Base-by-base conservation (phyloP, 805 yeast species). In the Ogataea henricii region DNA sequence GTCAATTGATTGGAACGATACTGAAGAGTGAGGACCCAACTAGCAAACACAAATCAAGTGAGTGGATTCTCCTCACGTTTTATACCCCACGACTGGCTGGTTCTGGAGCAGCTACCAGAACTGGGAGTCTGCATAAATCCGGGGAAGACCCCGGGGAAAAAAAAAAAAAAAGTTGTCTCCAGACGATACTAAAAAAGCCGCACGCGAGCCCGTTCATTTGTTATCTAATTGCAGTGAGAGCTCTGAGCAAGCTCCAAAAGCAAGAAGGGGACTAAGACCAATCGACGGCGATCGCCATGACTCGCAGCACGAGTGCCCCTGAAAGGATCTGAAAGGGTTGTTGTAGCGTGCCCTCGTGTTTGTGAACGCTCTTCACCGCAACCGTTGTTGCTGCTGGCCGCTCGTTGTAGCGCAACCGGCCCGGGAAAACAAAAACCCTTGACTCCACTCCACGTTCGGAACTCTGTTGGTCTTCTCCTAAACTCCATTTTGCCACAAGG, bases 111-210 rank as follows among this genome's bases (percentile, higher is more conserved):
- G 37, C 23, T 20, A 18, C 37, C 21, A 17, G 10, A 3, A 16
- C 13, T 34, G 23, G 23, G 16, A 17, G n/a, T 18, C 8, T 34
- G 23, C 37, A 34, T 34, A 26, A 39, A 39, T 39, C 42, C 42
- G 42, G 42, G 42, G 42, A 39, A 39, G 16, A 10, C 17, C 34
- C 42, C 33, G 33, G 33, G 42, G 25, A 39, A 39, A 25, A 38
- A 36, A 26, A 17, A 12, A 8, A 27, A 27, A 27, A 13, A 27
- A 9, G n/a, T n/a, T n/a, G n/a, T 12, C 13, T 6, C 17, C 14
- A 18, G 17, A 20, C 14, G 25, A n/a, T n/a, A n/a, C 29, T 20
- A 22, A 10, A 21, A 36, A 36, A 36, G 40, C 40, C 40, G 40
- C 40, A 20, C 40, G 17, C 40, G 40, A 21, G 25, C 25, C 38